phyloP scores from a whole-genome alignment of 1,284 basidiomycete species.

The Takashimella koratensis region DNA sequence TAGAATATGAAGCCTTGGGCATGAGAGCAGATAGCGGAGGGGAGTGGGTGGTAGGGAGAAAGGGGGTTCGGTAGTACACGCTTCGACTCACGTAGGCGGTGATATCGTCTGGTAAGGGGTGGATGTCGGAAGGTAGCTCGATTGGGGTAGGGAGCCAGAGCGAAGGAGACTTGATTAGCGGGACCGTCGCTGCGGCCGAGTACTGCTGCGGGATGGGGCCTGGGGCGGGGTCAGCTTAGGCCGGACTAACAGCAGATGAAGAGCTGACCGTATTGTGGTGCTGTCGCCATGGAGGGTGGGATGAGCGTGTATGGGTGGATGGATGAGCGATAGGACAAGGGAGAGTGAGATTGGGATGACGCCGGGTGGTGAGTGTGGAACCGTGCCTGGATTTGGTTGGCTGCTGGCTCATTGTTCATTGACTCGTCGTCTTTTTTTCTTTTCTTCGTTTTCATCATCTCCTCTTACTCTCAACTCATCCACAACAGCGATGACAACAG shows the following conservation, averaged over 20 bases:
- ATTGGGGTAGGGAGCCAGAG: conserved; percentile 77
- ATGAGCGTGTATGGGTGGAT: no score
- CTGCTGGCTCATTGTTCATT: no score
- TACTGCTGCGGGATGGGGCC: conserved; percentile 58
- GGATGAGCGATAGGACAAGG: neutral
- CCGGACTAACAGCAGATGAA: neutral
- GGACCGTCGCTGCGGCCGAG: conserved; percentile 65
- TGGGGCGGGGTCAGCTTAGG: conserved; percentile 12
- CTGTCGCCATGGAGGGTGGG: conserved; percentile 12
- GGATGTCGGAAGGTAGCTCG: conserved; percentile 78
- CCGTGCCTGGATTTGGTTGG: no score
- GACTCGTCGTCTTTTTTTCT: neutral
- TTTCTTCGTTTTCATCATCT: neutral
- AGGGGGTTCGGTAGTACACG: no score
- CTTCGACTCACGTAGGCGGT: conserved; percentile 73
- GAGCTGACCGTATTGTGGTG: conserved; percentile 17
- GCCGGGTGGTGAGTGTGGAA: no score
- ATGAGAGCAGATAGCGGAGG: no score
- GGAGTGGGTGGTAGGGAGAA: no score
- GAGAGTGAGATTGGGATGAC: neutral
- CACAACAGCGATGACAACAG: neutral
- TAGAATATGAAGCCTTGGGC: no score
- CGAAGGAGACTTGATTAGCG: conserved; percentile 85
- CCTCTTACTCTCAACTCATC: neutral
- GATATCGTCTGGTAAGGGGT: conserved; percentile 83